Base-by-base conservation (phyloP, 192 early-diverging fungal genomes). In the Chytriomyces hyalinus region DNA sequence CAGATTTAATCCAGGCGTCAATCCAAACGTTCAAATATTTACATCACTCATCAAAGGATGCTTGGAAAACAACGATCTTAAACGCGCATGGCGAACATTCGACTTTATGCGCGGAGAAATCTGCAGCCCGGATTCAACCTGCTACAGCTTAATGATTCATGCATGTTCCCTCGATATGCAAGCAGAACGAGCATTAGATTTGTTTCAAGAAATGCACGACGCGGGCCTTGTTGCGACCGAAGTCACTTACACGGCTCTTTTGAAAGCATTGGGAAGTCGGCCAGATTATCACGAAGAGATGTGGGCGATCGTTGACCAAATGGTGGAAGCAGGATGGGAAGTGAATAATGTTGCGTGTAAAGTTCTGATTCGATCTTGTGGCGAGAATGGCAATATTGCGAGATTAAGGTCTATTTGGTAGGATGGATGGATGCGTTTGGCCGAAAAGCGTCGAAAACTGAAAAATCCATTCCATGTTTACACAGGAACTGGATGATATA, bases 71-170 rank as follows among this genome's bases (percentile, higher is more conserved):
- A 82, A 85, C 22, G 88, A 97, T 65, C 83, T 92, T 24, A 77
- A 89, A 22, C 91, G 92, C 0, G 96, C 96, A 22, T 99, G 97
- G 97, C 87, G 86, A 46, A 90, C 93, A 24, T 99, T 97, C 85
- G 91, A 97, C 76, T 87, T 94, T 73, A 90, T 97, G 91, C 89
- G 92, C 62, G 82, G 86, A 20, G 91, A 94, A 62, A 88, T 92
- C 26, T 87, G 90, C 45, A 81, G 89, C 63, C 94, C 97, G 0
- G 92, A 95, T 76, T 90, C 92, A 64, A 87, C 90, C 0, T 88
- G 90, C 6, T 99, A 94, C 75, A 91, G 88, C 20, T 81, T 96
- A 28, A 97, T 99, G 96, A 94, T 99, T 49, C 90, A 93, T 73
- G 94, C 95, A 1, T 97, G 96, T 76, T 91, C 94, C 6, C 89